Evolutionary conservation across 1,139 yeast genomes (phyloP).

Genomic region (Blastobotrys aristatus): DNA sequence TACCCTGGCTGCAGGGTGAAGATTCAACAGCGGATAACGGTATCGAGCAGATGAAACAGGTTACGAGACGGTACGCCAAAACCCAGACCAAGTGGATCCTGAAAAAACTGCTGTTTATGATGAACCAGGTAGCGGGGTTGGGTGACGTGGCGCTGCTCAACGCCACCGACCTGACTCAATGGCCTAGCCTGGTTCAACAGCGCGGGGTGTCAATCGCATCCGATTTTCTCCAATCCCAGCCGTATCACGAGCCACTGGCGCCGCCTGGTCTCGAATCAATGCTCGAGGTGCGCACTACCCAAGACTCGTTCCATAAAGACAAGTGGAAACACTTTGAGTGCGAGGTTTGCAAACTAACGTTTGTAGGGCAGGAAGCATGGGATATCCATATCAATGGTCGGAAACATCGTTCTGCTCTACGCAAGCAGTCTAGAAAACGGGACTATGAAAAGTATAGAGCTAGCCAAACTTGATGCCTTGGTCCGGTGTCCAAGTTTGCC

Average conservation of each 20-base stretch:
- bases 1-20: conserved; percentile 59
- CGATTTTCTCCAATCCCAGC: conserved; percentile 35
- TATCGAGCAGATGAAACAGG: conserved; percentile 69
- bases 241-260: conserved; percentile 32
- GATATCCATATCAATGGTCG: conserved; percentile 58
- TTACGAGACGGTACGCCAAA: conserved; percentile 84
- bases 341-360: conserved; percentile 57
- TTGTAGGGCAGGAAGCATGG: conserved; percentile 75
- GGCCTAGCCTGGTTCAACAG: conserved; percentile 54
- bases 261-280: conserved; percentile 44
- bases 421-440: conserved; percentile 12
- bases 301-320: conserved; percentile 30
- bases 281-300: conserved; percentile 25
- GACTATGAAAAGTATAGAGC: conserved; percentile 8
- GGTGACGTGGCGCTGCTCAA: conserved; percentile 66
- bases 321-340: conserved; percentile 73
- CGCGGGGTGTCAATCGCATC: conserved; percentile 52
- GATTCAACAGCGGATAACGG: conserved; percentile 40
- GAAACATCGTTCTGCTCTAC: conserved; percentile 31
- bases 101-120: conserved; percentile 60
- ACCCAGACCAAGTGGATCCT: conserved; percentile 91
- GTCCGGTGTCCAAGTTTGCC: conserved; percentile 35
- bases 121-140: conserved; percentile 36
- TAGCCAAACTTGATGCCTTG: conserved; percentile 36
- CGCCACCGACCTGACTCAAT: conserved; percentile 62